These are phyloP conservation scores for Anacardium occidentale DNA, from an alignment of 345 rosid species.

Conservation along the genomic window DNA sequence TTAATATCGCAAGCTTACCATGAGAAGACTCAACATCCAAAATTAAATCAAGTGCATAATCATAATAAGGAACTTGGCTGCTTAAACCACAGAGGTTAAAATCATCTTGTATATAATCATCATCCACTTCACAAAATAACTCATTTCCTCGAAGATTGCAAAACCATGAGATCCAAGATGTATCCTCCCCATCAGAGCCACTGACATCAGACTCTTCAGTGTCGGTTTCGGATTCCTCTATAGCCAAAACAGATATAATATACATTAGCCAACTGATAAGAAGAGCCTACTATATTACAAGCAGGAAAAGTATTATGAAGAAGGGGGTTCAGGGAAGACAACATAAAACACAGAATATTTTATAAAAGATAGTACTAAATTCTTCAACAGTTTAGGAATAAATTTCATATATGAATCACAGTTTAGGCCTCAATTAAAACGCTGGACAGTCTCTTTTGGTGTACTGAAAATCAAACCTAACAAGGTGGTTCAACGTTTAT, in stretches of 20 bases:
- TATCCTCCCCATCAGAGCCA: constrained; percentile 97
- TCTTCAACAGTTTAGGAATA: neutral
- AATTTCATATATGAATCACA: neutral
- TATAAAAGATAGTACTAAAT: neutral
- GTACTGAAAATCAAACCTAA: neutral
- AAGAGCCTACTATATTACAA: neutral
- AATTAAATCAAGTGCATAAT: constrained; percentile 96
- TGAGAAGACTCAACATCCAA: constrained; percentile 94
- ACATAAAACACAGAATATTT: neutral
- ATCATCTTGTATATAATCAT: constrained; percentile 97
- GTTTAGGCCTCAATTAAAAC: neutral
- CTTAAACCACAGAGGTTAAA: constrained; percentile 93
- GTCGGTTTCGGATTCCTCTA: constrained; percentile 88
- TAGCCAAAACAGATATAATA: constrained; percentile 14
- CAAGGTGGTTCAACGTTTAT: neutral
- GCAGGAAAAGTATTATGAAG: neutral
- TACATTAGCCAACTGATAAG: constrained; percentile 1
- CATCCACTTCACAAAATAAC: constrained; percentile 98
- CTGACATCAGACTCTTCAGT: constrained; percentile 97
- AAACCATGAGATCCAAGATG: constrained; percentile 97
- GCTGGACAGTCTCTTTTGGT: too few species aligned
- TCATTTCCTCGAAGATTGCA: constrained; percentile 95
- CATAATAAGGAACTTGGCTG: constrained; percentile 96
- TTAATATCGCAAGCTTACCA: constrained; percentile 42
- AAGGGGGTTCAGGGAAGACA: neutral